Base-by-base conservation (phyloP, 176 grass and related monocot species). In the Lolium perenne region DNA sequence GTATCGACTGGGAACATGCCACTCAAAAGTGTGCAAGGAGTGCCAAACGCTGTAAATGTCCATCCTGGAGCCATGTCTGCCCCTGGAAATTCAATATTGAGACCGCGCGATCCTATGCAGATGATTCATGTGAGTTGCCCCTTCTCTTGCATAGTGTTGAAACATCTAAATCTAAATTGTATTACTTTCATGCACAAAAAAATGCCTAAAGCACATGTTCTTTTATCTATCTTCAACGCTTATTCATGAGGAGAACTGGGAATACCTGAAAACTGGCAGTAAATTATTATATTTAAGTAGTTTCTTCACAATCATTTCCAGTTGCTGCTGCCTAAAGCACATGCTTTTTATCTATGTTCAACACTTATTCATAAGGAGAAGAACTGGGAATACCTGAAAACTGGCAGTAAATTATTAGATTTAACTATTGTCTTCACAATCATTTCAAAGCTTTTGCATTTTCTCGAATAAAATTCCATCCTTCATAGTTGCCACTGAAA, bases 111-210 rank as follows among this genome's bases (percentile, higher is more conserved):
- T 86, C 71, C 90, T 71, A 73, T 95, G 86, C 96, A 91, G 84
- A 86, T 89, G 86, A 74, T 91, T 82, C 80, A 82, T 84, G 93
- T 98, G 78, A 98, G 96, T 76, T 75, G 54, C 62, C 84, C 41
- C 62, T 63, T 78, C 68, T 15, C 12, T 90, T 78, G 79, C 74
- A 65, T 66, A 54, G 21, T 78, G 48, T 79, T 45, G 46, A 16
- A 63, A 64, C 67, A 82, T 71, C 17, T 85, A 80, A 65, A 82
- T 71, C 17, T 85, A 80, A 65, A 74, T 49, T 86, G 62, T 17
- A 13, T 77, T 25, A 78, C 25, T 17, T 20, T 55, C 47, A 64
- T 26, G 45, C 7, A 17, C 46, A 25, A 38, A 76, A 48, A 64
- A 21, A 40, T 62, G 13, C 56, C 40, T 49, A 15, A 50, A 50